A percentile compares a stretch with the other conserved stretches of the same genome.
Evolutionary conservation across 2,329 filamentous ascomycete genomes (phyloP).

Genomic region (Pestalotiopsis sp.): DNA sequence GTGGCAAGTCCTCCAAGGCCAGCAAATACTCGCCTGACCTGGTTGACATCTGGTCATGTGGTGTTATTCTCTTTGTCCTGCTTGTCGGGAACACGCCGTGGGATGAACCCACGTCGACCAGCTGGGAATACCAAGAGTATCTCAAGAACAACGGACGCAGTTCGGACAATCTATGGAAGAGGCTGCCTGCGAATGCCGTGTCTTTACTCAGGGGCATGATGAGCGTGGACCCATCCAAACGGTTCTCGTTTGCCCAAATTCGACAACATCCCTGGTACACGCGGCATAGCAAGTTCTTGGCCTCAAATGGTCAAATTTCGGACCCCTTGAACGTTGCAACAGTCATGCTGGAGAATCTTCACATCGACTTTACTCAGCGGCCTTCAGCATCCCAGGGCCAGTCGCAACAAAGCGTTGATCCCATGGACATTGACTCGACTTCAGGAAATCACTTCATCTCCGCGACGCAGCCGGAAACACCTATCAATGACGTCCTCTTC

Average conservation of each 20-base stretch:
- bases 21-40: conserved; percentile 75
- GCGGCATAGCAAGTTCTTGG: conserved; percentile 75
- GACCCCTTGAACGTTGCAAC: conserved; percentile 89
- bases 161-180: conserved; percentile 82
- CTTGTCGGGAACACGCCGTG: conserved; percentile 96
- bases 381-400: conserved; percentile 47
- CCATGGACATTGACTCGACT: conserved; percentile 71
- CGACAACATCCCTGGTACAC: conserved; percentile 96
- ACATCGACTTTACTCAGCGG: conserved; percentile 80
- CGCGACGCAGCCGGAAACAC: conserved; percentile 84
- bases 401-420: conserved; percentile 45
- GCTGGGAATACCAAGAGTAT: conserved; percentile 92
- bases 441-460: conserved; percentile 55
- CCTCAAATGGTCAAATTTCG: conserved; percentile 70
- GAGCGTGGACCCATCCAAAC: conserved; percentile 71
- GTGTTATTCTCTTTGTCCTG: conserved; percentile 95
- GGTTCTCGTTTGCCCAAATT: conserved; percentile 86
- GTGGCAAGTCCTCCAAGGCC: conserved; percentile 47
- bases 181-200: conserved; percentile 71
- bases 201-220: conserved; percentile 94
- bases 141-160: conserved; percentile 77
- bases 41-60: conserved; percentile 96
- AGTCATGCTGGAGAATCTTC: conserved; percentile 88
- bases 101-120: conserved; percentile 86
- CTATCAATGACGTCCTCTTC: conserved; percentile 73